These are phyloP conservation scores for Alectoria sarmentosa DNA, from an alignment of 495 filamentous ascomycete species.

Conservation along the genomic window DNA sequence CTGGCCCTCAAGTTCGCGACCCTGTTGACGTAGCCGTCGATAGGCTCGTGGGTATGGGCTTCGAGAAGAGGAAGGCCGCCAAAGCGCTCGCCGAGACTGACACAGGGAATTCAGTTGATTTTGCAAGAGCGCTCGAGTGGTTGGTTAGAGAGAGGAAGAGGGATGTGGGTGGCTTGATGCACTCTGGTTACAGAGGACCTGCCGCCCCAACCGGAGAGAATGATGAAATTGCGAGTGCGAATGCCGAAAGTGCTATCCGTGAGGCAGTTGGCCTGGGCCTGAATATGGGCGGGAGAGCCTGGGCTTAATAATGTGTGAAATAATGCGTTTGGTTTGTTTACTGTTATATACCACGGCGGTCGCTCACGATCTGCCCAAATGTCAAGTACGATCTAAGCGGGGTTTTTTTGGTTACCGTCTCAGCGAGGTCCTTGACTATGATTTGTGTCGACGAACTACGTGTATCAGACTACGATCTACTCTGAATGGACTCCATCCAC, in stretches of 20 bases:
- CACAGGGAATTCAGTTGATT: conserved; percentile 44
- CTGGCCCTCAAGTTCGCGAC: conserved; percentile 41
- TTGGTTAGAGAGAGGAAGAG: conserved; percentile 40
- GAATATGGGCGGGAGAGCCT: neutral
- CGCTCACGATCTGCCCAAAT: neutral
- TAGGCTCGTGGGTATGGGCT: conserved; percentile 44
- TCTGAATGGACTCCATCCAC: neutral
- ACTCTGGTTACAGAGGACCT: conserved; percentile 23
- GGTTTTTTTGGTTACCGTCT: neutral
- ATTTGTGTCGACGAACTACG: neutral
- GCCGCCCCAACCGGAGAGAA: conserved; percentile 6
- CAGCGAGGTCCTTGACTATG: neutral
- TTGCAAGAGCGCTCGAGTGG: conserved; percentile 38
- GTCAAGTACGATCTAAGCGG: neutral
- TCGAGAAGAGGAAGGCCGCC: conserved; percentile 41
- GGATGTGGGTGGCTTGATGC: conserved; percentile 27
- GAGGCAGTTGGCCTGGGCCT: conserved; percentile 6
- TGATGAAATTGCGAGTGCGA: conserved; percentile 7
- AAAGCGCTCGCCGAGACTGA: conserved; percentile 49
- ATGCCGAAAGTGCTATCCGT: conserved; percentile 5
- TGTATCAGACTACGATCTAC: neutral
- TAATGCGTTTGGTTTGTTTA: neutral
- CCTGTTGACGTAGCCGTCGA: conserved; percentile 46
- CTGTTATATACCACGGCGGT: conserved; percentile 11
- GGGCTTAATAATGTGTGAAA: neutral